Evolutionary conservation across 2,329 filamentous ascomycete genomes (phyloP), one percentile per base, ranked within the genome.

Genomic region (Pseudogymnoascus sp.): DNA sequence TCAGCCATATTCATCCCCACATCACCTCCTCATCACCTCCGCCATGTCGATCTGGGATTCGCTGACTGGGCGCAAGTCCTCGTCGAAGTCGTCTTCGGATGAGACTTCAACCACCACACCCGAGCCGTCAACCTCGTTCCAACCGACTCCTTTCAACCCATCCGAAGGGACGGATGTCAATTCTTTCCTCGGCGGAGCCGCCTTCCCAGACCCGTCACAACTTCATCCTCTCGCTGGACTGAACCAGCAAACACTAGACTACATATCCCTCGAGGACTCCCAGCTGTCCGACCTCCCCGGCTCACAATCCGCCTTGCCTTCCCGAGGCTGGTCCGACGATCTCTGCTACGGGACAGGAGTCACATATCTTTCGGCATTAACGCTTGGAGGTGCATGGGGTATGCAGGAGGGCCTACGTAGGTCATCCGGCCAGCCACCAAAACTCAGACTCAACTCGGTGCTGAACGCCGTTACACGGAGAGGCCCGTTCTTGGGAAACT

Each of bases 311-410:
- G 89, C 93, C 62, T 84, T 99, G 62, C 95, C 96, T 46, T 97
- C 93, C 63, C 88, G 95, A 75, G 95, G 95, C 75, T 99, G 96
- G 87, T 96, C 93, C 65, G 95, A 99, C 75, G 95, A 99, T 76
- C 85, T 99, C 65, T 97, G 95, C 79, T 99, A 99, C 76, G 95
- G 96, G 73, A 96, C 95, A 21, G 95, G 95, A 71, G 88, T 93
- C 66, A 96, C 92, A 73, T 99, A 99, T 75, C 82, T 99, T 65
- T 81, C 90, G n/a, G 95, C 90, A 6, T 80, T 99, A 71, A 84
- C 88, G 42, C 75, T 96, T 68, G 95, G 95, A 76, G 95, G 95
- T 69, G 88, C 86, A 64, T 97, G 93, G 93, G 95, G 95, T 66
- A 77, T 99, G 69, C 88, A 90, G 68, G 95, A 99, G 77, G 95